Conservation (phyloP, 495 filamentous ascomycete genomes). For the Cercophora samala region DNA sequence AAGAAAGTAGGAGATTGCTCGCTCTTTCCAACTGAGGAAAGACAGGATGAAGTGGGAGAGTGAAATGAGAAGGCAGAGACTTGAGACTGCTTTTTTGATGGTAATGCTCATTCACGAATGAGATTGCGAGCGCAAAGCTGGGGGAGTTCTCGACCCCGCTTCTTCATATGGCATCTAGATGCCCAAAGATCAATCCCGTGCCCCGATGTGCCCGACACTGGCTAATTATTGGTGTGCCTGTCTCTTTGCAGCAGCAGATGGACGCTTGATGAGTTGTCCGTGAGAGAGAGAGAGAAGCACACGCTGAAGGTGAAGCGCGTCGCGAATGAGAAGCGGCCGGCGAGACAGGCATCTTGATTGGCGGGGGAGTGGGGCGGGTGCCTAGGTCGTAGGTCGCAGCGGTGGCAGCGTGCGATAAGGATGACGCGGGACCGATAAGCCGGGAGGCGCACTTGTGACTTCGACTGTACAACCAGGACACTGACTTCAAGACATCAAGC, state of each 20-base stretch:
- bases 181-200: conserved; percentile 24
- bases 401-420: conserved; percentile 10
- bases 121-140: background rate
- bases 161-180: conserved; percentile 9
- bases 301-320: conserved; percentile 7
- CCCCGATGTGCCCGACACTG: background rate
- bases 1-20: background rate
- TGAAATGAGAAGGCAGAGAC: background rate
- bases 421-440: conserved; percentile 18
- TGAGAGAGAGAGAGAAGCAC: background rate
- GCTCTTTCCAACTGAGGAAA: background rate
- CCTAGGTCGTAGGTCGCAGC: background rate
- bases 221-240: conserved; percentile 31
- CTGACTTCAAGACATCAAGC: background rate
- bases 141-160: conserved; percentile 16
- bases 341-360: conserved; percentile 16
- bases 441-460: background rate
- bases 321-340: conserved; percentile 23
- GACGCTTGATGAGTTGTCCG: conserved; percentile 27
- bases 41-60: background rate
- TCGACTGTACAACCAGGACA: background rate
- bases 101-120: conserved; percentile 12
- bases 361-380: background rate
- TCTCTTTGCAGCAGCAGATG: conserved; percentile 19
- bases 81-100: conserved; percentile 8